Evolutionary conservation across 805 yeast species (phyloP).

Genomic region (Sungouiella blattae): DNA sequence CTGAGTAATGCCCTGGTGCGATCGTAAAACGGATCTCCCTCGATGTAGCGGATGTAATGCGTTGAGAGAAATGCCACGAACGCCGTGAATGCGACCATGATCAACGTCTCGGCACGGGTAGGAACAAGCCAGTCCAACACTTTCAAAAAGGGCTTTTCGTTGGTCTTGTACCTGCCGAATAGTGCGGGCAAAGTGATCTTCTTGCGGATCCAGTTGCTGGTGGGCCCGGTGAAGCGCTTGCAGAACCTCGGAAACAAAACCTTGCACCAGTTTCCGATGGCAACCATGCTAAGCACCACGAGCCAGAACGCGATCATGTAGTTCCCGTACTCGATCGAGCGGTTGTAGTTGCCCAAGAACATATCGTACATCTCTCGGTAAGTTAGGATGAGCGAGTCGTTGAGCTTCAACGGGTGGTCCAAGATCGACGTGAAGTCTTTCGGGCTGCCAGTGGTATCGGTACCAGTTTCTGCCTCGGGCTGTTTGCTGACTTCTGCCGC

Average conservation of each 20-base stretch:
- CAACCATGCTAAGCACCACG: slow-evolving; percentile 21
- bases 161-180: slow-evolving; percentile 23
- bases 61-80: slow-evolving; percentile 3
- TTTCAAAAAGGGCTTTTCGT: slow-evolving; percentile 18
- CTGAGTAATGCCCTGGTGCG: slow-evolving; percentile 33
- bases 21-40: slow-evolving; percentile 12
- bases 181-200: slow-evolving; percentile 40
- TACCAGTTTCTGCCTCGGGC: too few relatives aligned
- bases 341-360: slow-evolving; percentile 39
- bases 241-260: slow-evolving; percentile 19
- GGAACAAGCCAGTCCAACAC: slow-evolving; percentile 27
- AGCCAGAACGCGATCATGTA: slow-evolving; percentile 31
- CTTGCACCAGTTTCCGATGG: slow-evolving; percentile 33
- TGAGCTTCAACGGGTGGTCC: slow-evolving; percentile 23
- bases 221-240: slow-evolving; percentile 22
- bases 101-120: slow-evolving; percentile 12
- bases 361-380: slow-evolving; percentile 30
- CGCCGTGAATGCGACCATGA: slow-evolving; percentile 6
- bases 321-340: slow-evolving; percentile 36
- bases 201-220: slow-evolving; percentile 30
- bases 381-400: slow-evolving; percentile 15
- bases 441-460: too few relatives aligned
- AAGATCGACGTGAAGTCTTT: not conserved
- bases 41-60: slow-evolving; percentile 9
- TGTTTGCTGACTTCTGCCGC: slow-evolving; percentile 2